A percentile compares a stretch with the other conserved stretches of the same genome.
These are phyloP conservation scores for Colletotrichum camelliae DNA, from an alignment of 2,329 filamentous ascomycete species.

Conservation along the genomic window DNA sequence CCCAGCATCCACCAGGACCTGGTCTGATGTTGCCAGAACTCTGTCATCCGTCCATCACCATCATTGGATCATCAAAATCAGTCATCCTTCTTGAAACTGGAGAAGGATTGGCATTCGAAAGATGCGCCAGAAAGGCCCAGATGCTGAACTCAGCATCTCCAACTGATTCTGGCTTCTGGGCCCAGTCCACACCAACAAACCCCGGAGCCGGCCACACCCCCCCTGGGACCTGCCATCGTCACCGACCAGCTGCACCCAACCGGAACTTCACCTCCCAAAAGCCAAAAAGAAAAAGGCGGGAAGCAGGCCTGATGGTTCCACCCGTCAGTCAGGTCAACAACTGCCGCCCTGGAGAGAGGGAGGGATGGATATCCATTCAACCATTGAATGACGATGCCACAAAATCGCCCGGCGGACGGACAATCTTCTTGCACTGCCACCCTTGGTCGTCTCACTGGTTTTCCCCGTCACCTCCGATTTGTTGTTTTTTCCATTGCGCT, in stretches of 20 bases:
- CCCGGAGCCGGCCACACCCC: background rate
- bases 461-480: constrained; percentile 1
- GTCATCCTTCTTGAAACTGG: background rate
- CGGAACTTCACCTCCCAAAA: background rate
- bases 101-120: background rate
- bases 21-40: background rate
- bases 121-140: background rate
- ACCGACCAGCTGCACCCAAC: background rate
- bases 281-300: background rate
- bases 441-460: background rate
- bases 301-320: background rate
- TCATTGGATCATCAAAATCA: background rate
- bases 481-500: background rate
- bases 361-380: background rate
- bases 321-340: background rate
- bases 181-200: background rate
- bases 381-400: background rate
- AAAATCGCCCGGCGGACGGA: background rate
- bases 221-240: background rate
- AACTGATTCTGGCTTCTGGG: too few relatives aligned
- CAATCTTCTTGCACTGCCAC: constrained; percentile 7
- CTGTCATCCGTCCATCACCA: background rate
- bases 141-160: background rate
- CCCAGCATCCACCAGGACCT: background rate
- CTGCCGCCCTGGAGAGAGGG: background rate